Evolutionary conservation across 2,329 filamentous ascomycete genomes (phyloP).

Genomic region (Claviceps maximensis): DNA sequence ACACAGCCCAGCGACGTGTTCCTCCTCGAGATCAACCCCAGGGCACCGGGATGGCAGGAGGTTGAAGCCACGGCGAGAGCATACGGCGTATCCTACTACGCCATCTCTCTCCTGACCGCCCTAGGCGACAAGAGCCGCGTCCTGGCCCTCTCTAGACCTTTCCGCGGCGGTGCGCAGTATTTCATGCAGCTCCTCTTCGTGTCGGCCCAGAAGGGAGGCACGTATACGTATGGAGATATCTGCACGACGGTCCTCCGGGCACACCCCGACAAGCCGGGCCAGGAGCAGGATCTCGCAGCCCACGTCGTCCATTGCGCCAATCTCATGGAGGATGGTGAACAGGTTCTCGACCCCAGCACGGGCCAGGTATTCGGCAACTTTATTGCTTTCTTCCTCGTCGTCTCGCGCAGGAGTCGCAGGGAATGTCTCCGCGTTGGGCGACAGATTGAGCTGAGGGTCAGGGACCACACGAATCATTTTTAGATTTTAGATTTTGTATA

Average conservation of each 20-base stretch:
- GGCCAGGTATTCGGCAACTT: background rate
- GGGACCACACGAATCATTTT: background rate
- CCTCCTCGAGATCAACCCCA: background rate
- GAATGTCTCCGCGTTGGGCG: background rate
- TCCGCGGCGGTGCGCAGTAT: background rate
- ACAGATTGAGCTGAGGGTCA: background rate
- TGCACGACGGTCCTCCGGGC: background rate
- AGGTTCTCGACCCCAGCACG: background rate
- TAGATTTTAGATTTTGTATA: no score
- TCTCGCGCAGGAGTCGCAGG: background rate
- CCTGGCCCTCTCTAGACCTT: background rate
- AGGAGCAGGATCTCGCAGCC: background rate
- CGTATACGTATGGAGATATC: background rate
- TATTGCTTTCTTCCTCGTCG: background rate
- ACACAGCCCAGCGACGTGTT: background rate
- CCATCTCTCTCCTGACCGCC: background rate
- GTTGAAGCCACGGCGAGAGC: background rate
- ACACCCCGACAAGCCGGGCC: background rate
- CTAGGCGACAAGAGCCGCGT: background rate
- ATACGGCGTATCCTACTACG: background rate
- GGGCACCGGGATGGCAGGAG: background rate
- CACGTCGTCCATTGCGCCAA: background rate
- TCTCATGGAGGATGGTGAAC: background rate
- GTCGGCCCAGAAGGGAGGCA: background rate
- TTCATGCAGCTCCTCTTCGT: background rate